Base-by-base conservation (phyloP, 208 protist genomes). In the Leptomonas pyrrhocoris region DNA sequence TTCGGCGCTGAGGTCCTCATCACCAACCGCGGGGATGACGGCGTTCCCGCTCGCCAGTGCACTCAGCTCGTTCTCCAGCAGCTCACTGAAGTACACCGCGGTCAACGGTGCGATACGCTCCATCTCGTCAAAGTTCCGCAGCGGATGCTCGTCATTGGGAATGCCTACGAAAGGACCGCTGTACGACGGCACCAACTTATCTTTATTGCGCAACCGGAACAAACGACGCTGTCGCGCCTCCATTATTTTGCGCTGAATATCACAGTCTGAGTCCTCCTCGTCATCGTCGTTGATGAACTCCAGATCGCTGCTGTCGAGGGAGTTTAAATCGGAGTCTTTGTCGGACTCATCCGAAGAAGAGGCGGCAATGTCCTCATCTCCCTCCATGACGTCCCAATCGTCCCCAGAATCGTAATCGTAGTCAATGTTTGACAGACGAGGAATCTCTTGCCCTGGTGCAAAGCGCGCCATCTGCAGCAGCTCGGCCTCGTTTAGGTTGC, bases 361-460 rank as follows among this genome's bases (percentile, higher is more conserved):
- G 18, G 65, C 76, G 12, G 77, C 84, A 51, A 93, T 75, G 57
- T 93, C 87, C 48, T 94, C 89, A 73, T 92, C 89, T 8, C 77
- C 83, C 11, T 93, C 90, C 62, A 92, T 73, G 3, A 86, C 79
- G 60, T 95, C 90, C 87, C 90, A 95, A 68, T 96, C 91, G 69
- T 96, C 91, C 9, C 88, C 91, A 13, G 86, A 93, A 66, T 96
- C 91, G 68, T 96, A 96, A 3, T 93, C 86, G 66, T 94, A 96
- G 55, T 96, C 88, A n/a, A 94, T 65, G 50, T 77, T 89, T 19
- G 86, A 86, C 70, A 93, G 70, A 9, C 82, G 86, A 18, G 86
- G 91, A 49, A 91, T 91, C 25, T 79, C 76, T 5, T 56, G 28
- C 15, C 79, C 80, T 43, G 67, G 50, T 11, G 74, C 68, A 66